These are phyloP conservation scores for Abrus pulchellus DNA, from an alignment of 306 rosid genomes.

Conservation along the genomic window DNA sequence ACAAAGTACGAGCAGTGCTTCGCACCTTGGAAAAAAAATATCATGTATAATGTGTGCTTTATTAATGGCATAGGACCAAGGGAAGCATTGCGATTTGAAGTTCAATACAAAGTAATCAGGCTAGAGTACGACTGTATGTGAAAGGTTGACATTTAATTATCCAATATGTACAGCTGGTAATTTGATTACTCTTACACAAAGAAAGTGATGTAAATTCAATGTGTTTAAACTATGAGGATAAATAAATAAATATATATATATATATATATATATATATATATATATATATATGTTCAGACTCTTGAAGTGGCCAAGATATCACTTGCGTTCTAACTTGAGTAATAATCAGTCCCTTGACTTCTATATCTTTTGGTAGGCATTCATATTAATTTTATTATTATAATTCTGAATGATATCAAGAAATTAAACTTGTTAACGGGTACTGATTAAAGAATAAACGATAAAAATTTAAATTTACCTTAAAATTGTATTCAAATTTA, in stretches of 20 bases:
- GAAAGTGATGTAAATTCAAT: background rate
- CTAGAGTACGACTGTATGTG: background rate
- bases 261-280: no score
- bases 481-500: no score
- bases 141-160: conserved; percentile 20
- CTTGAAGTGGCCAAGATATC: background rate
- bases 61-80: no score
- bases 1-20: no score
- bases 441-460: no score
- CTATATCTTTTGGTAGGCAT: background rate
- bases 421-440: no score
- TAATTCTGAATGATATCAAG: no score
- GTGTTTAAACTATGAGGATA: background rate
- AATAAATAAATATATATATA: background rate
- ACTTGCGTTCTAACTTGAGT: background rate
- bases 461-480: no score
- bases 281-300: background rate
- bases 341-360: background rate
- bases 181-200: conserved; percentile 5
- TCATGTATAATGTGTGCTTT: no score
- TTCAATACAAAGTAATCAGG: no score
- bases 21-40: no score
- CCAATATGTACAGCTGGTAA: background rate
- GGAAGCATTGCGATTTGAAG: no score
- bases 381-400: background rate